Evolutionary conservation across 1,284 basidiomycete species (phyloP), one percentile per base, ranked within the genome.

Genomic region (Athelia psychrophila): DNA sequence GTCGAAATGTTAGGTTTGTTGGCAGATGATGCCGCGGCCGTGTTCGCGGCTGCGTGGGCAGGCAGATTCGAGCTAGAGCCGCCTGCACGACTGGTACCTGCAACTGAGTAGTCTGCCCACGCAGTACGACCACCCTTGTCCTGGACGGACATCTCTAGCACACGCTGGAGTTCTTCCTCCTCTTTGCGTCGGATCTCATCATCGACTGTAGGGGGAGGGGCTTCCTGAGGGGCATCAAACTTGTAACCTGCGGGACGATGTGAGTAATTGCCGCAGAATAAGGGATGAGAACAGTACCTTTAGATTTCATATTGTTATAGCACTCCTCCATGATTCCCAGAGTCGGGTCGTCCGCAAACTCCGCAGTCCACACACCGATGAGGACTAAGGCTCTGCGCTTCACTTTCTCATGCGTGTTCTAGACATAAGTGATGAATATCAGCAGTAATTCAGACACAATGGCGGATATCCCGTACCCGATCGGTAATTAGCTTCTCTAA

Each of bases 251-350:
- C n/a, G n/a, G n/a, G 12, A 47, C 18, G 16, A 9, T 46, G 57
- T 47, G 36, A 25, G 6, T 16, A 44, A 23, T 24, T 36, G 35
- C 23, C 20, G n/a, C 32, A 18, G 12, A 36, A 42, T 6, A 8
- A 46, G 8, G 16, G 44, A 8, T 38, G 9, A 10, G 40, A 25
- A 27, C 64, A n/a, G n/a, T n/a, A 93, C 93, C 88, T 76, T 94
- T 97, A 10, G 79, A 76, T 68, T 90, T 89, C 49, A 99, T 75
- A 54, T 74, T 79, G 56, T 91, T 86, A 64, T 92, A 93, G 47
- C 92, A 90, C 60, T 98, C 94, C 58, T 89, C 86, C 87, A 98
- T 96, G 45, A 99, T 76, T 2, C 93, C 93, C 4, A 98, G 79
- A 20, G 88, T 84, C 3, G 86, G 71, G 59, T 96, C 90, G 23